Percentiles rank a stretch among this genome's conserved stretches.
These are phyloP conservation scores for Symbiotaphrina buchneri DNA, from an alignment of 495 filamentous ascomycete species.

Conservation along the genomic window DNA sequence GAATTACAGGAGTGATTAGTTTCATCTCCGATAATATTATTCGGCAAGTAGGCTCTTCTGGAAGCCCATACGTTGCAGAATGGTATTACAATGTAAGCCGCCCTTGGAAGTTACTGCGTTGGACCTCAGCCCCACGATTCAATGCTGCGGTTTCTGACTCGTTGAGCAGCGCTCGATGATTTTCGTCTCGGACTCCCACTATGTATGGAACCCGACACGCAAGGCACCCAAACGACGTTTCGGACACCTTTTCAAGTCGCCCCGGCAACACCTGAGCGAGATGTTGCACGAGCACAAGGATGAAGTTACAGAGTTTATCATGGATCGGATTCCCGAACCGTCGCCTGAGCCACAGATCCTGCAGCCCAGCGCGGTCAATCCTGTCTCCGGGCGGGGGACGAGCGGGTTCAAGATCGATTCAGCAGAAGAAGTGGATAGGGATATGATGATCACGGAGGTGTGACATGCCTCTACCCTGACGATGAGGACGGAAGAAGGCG, in stretches of 20 bases:
- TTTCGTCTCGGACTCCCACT: constrained; percentile 47
- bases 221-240: constrained; percentile 13
- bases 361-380: no score
- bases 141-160: no score
- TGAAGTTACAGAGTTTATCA: no score
- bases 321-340: no score
- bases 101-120: neutral
- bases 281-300: constrained; percentile 14
- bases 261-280: constrained; percentile 8
- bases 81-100: constrained; percentile 34
- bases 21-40: constrained; percentile 23
- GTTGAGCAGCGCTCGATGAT: constrained; percentile 34
- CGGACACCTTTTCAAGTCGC: constrained; percentile 11
- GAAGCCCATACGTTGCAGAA: constrained; percentile 34
- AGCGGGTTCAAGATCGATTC: no score
- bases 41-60: constrained; percentile 39
- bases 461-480: no score
- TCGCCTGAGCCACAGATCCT: no score
- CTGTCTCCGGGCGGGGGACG: no score
- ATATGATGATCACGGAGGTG: no score
- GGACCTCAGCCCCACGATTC: no score
- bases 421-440: no score
- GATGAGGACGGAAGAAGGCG: no score
- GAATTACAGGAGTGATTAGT: constrained; percentile 34
- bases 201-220: constrained; percentile 32